Evolutionary conservation across 2,329 filamentous ascomycete genomes (phyloP).

Genomic region (Bipolaris bicolor): DNA sequence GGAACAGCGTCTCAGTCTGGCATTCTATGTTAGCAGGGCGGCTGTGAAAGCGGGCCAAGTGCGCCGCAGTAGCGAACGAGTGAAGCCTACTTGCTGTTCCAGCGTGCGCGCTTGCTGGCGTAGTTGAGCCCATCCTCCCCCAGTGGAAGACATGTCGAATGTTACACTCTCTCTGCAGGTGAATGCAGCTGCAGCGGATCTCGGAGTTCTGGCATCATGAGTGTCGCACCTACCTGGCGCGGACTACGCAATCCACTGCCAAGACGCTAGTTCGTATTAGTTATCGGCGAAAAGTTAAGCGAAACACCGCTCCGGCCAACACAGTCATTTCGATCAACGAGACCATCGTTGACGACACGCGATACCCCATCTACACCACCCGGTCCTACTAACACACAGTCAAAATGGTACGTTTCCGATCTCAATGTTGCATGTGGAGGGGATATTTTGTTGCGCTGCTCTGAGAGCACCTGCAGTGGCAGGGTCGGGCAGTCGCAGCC

Average conservation of each 20-base stretch:
- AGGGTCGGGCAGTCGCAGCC: constrained; percentile 24
- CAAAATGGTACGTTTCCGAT: constrained; percentile 47
- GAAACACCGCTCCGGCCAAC: constrained; percentile 21
- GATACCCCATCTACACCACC: constrained; percentile 46
- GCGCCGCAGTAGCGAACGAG: constrained; percentile 13
- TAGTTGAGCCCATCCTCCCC: constrained; percentile 81
- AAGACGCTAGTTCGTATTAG: constrained; percentile 26
- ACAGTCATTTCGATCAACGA: constrained; percentile 35
- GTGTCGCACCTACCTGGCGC: constrained; percentile 23
- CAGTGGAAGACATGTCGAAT: constrained; percentile 48
- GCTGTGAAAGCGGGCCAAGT: constrained; percentile 19
- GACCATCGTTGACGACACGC: constrained; percentile 43
- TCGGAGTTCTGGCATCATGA: constrained; percentile 31
- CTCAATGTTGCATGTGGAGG: constrained; percentile 19
- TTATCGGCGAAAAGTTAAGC: constrained; percentile 23
- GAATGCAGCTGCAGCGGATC: constrained; percentile 17
- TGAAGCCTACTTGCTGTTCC: constrained; percentile 77
- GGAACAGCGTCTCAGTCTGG: constrained; percentile 83
- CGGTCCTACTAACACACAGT: constrained; percentile 46
- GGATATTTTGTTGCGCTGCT: constrained; percentile 21
- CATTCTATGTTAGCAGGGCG: constrained; percentile 32
- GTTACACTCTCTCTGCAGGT: background rate
- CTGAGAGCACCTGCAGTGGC: constrained; percentile 12
- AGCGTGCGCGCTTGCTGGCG: constrained; percentile 88
- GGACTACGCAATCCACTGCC: constrained; percentile 29